Conservation (phyloP, 73 alveolate species). For the Tetrahymena thermophila region DNA sequence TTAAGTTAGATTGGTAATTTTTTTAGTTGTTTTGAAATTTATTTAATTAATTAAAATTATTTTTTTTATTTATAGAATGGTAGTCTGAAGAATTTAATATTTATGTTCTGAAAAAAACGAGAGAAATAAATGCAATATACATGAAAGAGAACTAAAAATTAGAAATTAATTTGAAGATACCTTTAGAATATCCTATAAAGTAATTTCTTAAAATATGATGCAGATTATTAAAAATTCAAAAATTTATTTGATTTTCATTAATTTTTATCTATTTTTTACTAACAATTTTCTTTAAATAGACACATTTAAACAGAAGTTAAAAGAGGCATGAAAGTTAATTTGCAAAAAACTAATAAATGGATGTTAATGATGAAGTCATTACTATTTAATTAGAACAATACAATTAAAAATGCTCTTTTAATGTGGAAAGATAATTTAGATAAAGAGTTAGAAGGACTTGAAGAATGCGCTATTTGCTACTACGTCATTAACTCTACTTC, state of each 20-base stretch:
- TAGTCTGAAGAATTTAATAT: conserved; percentile 15
- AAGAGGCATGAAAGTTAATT: conserved; percentile 56
- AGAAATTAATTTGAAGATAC: conserved; percentile 48
- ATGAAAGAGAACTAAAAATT: conserved; percentile 53
- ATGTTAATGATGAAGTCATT: conserved; percentile 52
- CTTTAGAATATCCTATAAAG: conserved; percentile 63
- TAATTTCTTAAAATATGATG: background rate
- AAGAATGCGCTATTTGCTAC: conserved; percentile 74
- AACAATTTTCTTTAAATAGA: background rate
- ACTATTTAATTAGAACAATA: conserved; percentile 53
- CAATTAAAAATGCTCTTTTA: conserved; percentile 51
- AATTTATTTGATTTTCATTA: too few species aligned
- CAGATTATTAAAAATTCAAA: too few species aligned
- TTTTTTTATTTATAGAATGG: background rate
- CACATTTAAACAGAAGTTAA: conserved; percentile 41
- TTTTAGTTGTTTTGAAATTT: background rate
- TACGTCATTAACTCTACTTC: conserved; percentile 54
- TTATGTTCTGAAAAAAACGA: conserved; percentile 14
- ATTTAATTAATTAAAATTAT: background rate
- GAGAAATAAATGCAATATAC: conserved; percentile 58
- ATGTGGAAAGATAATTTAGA: conserved; percentile 69
- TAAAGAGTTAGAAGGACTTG: conserved; percentile 59
- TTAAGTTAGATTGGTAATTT: background rate
- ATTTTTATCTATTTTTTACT: background rate
- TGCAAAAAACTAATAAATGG: conserved; percentile 60